Percentiles rank a stretch among this genome's conserved stretches.
Evolutionary conservation across 257 asterid genomes (phyloP).

Genomic region (Salvia miltiorrhiza): DNA sequence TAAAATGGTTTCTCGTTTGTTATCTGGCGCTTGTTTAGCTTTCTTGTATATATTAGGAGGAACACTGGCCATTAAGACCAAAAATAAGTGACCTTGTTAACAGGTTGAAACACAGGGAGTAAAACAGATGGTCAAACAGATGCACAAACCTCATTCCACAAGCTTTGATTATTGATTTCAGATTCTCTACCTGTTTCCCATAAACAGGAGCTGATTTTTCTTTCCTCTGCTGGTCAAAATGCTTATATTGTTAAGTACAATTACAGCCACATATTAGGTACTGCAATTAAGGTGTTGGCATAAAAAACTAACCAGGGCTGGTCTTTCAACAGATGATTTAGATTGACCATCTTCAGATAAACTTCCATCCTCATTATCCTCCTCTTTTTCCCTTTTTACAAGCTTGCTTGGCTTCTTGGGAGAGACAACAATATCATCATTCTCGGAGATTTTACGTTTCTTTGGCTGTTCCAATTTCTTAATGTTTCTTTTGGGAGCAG

Average conservation of each 20-base stretch:
- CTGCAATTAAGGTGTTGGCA: conserved; percentile 7
- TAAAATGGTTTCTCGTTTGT: conserved; percentile 69
- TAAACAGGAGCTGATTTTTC: conserved; percentile 54
- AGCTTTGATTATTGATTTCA: conserved; percentile 84
- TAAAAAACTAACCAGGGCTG: conserved; percentile 43
- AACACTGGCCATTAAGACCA: conserved; percentile 49
- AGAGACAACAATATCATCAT: conserved; percentile 35
- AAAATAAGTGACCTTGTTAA: conserved; percentile 11
- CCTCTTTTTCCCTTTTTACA: conserved; percentile 47
- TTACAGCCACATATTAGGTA: background rate
- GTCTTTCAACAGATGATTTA: conserved; percentile 44
- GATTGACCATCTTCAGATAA: conserved; percentile 61
- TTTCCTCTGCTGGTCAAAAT: conserved; percentile 53
- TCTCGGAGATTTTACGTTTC: conserved; percentile 58
- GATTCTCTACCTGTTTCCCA: conserved; percentile 78
- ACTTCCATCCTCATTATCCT: conserved; percentile 40
- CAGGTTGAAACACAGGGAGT: conserved; percentile 3
- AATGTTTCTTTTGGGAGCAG: conserved; percentile 36
- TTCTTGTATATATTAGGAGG: conserved; percentile 80
- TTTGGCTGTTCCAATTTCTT: conserved; percentile 47
- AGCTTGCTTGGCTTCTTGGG: conserved; percentile 48
- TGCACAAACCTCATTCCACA: conserved; percentile 88
- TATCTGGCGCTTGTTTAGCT: conserved; percentile 79
- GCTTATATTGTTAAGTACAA: conserved; percentile 11
- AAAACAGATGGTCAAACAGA: conserved; percentile 5